Evolutionary conservation across 2,329 filamentous ascomycete species (phyloP), one percentile per base, ranked within the genome.

Genomic region (Diaporthe nobilis): DNA sequence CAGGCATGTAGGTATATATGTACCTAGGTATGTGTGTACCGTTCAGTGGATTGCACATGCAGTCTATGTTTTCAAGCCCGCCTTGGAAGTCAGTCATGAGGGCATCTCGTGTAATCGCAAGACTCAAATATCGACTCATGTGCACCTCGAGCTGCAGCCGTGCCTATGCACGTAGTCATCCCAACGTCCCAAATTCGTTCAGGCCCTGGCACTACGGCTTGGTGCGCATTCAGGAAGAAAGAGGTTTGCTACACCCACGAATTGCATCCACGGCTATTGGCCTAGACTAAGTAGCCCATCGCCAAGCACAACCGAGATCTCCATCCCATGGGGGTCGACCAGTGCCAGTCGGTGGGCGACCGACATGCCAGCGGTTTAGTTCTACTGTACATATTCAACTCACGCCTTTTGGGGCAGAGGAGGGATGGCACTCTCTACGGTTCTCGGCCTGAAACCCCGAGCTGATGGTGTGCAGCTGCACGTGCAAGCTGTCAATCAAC

Each of bases 261-360:
- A 25, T 53, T 49, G 34, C 47, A 55, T 34, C 22, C 34, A 53
- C 22, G 51, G 47, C 63, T 51, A 5, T 31, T 25, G 20, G 31
- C 47, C 63, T 68, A 53, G 31, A 31, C 63, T 68, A 31, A 31
- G 31, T 31, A 53, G 47, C n/a, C 47, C 49, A 28, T 55, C 34
- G 65, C 65, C 47, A 70, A 55, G 65, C 49, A 55, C 65, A 42
- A 34, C 31, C 25, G 34, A 42, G 65, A 53, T 68, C 63, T 42
- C 49, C n/a, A 42, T 55, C 4, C 65, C 65, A 55, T 28, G 34
- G 49, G 49, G 49, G 42, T 70, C 65, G 22, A 20, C 47, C 31
- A 68, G 63, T 37, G 63, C 20, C 63, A 51, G 44, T 51, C 25
- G 20, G 63, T 22, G n/a, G 44, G 44, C 44, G 51, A 25, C 44